A percentile compares a stretch with the other conserved stretches of the same genome.
phyloP scores from a whole-genome alignment of 257 asterid species.

The Sherardia arvensis region DNA sequence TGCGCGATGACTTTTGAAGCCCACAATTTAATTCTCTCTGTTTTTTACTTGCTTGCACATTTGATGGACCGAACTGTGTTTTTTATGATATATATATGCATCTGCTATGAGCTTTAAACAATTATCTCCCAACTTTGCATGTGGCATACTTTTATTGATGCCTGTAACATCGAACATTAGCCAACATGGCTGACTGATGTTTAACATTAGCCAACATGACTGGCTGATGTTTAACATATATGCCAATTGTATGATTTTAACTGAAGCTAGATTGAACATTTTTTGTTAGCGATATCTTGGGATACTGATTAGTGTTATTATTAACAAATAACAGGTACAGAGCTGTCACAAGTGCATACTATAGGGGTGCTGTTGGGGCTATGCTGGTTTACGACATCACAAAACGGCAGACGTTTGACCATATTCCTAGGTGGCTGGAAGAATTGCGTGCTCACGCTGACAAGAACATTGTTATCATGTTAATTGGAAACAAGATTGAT shows the following conservation, averaged over 20 bases:
- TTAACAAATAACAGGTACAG: slow-evolving; percentile 51
- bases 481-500: slow-evolving; percentile 66
- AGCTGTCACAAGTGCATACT: slow-evolving; percentile 81
- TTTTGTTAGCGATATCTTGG: not conserved
- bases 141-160: not conserved
- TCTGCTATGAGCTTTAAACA: not conserved
- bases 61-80: not conserved
- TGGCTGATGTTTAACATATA: not conserved
- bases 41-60: too few relatives aligned
- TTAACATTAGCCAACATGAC: not conserved
- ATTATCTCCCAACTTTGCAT: not conserved
- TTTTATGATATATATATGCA: too few relatives aligned
- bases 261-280: not conserved
- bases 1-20: not conserved
- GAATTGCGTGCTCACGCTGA: slow-evolving; percentile 38
- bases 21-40: not conserved
- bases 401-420: slow-evolving; percentile 60
- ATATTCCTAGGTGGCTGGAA: slow-evolving; percentile 78
- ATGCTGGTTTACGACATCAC: slow-evolving; percentile 73
- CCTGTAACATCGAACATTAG: not conserved
- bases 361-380: slow-evolving; percentile 81
- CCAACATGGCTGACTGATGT: not conserved
- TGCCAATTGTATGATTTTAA: not conserved
- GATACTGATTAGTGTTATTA: not conserved
- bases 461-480: slow-evolving; percentile 66